Evolutionary conservation across 2,329 filamentous ascomycete genomes (phyloP).

Genomic region (Beauveria caledonica): DNA sequence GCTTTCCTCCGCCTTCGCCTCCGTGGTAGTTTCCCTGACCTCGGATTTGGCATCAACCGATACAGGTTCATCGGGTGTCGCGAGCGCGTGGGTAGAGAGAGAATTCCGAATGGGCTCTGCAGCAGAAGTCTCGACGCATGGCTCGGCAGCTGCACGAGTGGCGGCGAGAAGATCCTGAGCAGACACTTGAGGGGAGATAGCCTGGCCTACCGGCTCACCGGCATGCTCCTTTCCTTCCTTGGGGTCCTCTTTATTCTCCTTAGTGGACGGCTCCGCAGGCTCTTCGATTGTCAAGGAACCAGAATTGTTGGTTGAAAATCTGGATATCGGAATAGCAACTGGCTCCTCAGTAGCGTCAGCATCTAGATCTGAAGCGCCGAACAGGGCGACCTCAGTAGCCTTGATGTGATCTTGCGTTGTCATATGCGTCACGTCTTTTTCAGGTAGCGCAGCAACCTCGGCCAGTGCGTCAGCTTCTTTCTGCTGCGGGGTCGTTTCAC

Average conservation of each 20-base stretch:
- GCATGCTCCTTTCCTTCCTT: neutral
- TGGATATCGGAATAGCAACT: conserved; percentile 29
- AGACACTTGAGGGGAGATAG: conserved; percentile 14
- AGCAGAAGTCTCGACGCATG: conserved; percentile 12
- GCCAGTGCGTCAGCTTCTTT: conserved; percentile 11
- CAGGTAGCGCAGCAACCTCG: neutral
- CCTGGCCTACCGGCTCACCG: neutral
- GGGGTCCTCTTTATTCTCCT: neutral
- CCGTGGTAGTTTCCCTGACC: neutral
- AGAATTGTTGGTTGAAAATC: conserved; percentile 29
- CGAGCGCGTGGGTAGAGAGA: conserved; percentile 6
- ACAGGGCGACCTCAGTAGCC: conserved; percentile 16
- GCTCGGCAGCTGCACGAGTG: conserved; percentile 14
- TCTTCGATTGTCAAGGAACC: neutral
- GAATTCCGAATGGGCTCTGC: conserved; percentile 1
- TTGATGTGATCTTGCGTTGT: conserved; percentile 3
- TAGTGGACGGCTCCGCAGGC: neutral
- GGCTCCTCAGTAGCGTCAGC: conserved; percentile 1
- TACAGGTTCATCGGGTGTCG: conserved; percentile 5
- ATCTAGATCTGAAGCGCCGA: conserved; percentile 9
- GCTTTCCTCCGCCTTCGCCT: neutral
- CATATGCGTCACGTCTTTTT: neutral
- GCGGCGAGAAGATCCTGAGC: conserved; percentile 21
- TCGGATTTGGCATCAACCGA: neutral
- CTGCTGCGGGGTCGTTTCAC: conserved; percentile 7